Base-by-base conservation (phyloP, 2,329 filamentous ascomycete genomes). In the Ascomycota sp. region DNA sequence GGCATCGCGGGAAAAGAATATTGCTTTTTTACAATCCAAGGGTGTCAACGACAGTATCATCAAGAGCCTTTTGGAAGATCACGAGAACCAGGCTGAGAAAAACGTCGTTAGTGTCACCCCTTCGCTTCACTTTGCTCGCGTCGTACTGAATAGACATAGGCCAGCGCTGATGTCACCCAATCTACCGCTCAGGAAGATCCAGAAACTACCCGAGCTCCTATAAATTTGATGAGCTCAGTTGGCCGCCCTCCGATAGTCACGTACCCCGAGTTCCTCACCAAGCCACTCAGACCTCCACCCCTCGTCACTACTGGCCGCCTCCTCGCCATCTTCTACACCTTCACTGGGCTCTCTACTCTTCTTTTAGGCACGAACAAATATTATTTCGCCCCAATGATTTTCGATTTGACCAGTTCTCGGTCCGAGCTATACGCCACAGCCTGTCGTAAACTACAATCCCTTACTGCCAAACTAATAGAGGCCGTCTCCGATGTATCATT, bases 21-120 rank as follows among this genome's bases (percentile, higher is more conserved):
- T 66, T 13, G 65, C 67, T 7, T 93, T 93, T 40, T 56, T 94
- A 2, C 64, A 73, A 43, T 69, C 68, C 30, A 94, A 94, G 48
- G 80, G 80, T 4, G 56, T 93, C 7, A 55, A 54, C 4, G 55
- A 65, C 4, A 59, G 63, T 21, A 71, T 86, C 36, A 80, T 92
- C 35, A 57, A 79, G 39, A 56, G 58, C 29, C 57, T 92, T 7
- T 53, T 93, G 11, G 45, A 38, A 4, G 43, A 50, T n/a, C 9
- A 29, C 12, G 38, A 42, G 13, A 31, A 34, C 17, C 27, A 29
- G 20, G 25, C 36, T 3, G 20, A 33, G 20, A 27, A 37, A 12
- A 25, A 29, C 33, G 29, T 43, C 30, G 42, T 46, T 20, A 25
- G 40, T 34, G 12, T 25, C 20, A 8, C 31, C 11, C n/a, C 9